Base-by-base conservation (phyloP, 169 alveolate genomes). In the Cryptosporidium parvum region DNA sequence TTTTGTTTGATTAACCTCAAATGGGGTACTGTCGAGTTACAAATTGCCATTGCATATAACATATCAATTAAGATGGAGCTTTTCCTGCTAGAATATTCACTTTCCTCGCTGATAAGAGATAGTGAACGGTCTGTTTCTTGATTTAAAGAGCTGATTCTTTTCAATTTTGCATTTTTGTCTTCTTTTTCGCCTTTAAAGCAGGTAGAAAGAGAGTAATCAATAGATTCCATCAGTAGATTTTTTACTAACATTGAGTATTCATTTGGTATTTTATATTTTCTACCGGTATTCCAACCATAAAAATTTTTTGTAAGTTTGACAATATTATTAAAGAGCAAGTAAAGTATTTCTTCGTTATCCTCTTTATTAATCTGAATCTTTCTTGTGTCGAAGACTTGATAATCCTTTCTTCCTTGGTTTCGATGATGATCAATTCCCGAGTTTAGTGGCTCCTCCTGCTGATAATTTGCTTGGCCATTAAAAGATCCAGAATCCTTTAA, bases 41-140 rank as follows among this genome's bases (percentile, higher is more conserved):
- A 80, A 26, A 62, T 65, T 62, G 89, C 80, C 89, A 80, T 80
- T 10, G 89, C 89, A 80, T 80, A 80, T 65, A 80, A 62, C 73
- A 80, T 65, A 80, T 80, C 75, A 42, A 42, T 44, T 26, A 80
- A 23, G 10, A 80, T 45, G 23, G 75, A 58, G 39, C 48, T 53
- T 59, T 80, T 61, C 7, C 2, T 14, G 26, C 16, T 39, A 3
- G 39, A 59, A 2, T 37, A 31, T 56, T 73, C 86, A 33, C 2
- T 37, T 6, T 72, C n/a, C 56, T 31, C 59, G 18, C 37, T 35
- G 8, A 5, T 5, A 23, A 42, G 9, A 29, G 70, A 8, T 53
- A 3, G 2, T 12, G 39, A 12, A 35, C 67, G 16, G 8, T 1
- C 12, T 23, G 67, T 1, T n/a, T 6, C 67, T 16, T 26, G 5